A percentile compares a stretch with the other conserved stretches of the same genome.
Conservation (phyloP, 2,329 filamentous ascomycete species). For the Sarocladiaceae sp. region DNA sequence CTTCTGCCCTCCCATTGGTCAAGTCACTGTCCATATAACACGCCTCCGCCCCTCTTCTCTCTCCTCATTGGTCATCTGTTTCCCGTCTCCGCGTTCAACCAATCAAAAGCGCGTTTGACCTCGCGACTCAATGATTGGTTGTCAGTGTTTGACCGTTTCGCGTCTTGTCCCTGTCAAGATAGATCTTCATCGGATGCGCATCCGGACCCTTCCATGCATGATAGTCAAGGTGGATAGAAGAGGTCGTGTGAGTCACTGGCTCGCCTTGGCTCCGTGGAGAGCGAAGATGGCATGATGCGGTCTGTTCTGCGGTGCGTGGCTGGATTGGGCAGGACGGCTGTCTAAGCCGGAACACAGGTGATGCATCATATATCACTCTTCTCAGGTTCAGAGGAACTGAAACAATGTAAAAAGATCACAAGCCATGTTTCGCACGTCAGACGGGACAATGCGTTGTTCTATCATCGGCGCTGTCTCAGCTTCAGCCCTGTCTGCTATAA, state of each 20-base stretch:
- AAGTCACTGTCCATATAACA: too few species aligned
- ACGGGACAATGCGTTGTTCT: not conserved
- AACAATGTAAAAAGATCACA: too few species aligned
- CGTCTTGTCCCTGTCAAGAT: not conserved
- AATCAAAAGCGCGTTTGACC: conserved; percentile 1
- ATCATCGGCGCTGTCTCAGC: too few species aligned
- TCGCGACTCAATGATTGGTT: not conserved
- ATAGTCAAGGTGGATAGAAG: conserved; percentile 1
- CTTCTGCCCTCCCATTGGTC: not conserved
- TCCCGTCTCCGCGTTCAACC: not conserved
- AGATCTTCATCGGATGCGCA: too few species aligned
- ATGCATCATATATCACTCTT: too few species aligned
- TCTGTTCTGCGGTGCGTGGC: too few species aligned
- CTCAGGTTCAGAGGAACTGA: too few species aligned
- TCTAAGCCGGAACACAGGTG: too few species aligned
- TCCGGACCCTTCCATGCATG: not conserved
- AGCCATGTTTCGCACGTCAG: not conserved
- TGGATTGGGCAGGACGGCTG: too few species aligned
- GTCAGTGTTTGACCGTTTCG: not conserved
- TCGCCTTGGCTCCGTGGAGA: too few species aligned
- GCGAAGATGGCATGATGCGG: too few species aligned
- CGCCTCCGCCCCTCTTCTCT: not conserved
- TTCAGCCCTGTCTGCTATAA: not conserved
- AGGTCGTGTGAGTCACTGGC: too few species aligned
- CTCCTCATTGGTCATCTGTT: not conserved